Base-by-base conservation (phyloP, 164 flowering plant species). In the Umbilicus rupestris region DNA sequence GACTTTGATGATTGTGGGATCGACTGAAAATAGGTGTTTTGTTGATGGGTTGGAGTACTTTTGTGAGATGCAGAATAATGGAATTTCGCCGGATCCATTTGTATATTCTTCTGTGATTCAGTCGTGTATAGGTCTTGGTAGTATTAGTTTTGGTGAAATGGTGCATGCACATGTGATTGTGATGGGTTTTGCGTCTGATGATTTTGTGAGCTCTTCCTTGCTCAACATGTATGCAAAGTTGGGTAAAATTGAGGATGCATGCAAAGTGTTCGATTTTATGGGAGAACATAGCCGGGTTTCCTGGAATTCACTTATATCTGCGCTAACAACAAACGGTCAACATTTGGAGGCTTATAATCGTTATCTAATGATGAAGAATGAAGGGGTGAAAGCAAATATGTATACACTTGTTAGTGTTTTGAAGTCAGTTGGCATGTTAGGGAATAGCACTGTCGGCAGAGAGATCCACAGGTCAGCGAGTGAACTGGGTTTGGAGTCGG, bases 1-100 rank as follows among this genome's bases (percentile, higher is more conserved):
- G 89, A 87, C 86, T 2, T 80, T 75, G 52, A 80, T 87, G 83
- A 82, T 85, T 73, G 78, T 78, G 49, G 92, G 84, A n/a, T 78
- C 79, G 2, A 73, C 71, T 5, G 82, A 78, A 47, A 78, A 76
- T 64, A 79, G 76, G 47, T 59, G 64, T 22, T 79, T 69, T 62
- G 31, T 58, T 39, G 85, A 84, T 63, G 87, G 85, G 66, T 57
- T 81, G 19, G 33, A 64, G 39, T 82, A 66, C 33, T 82, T 81
- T 57, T 31, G 50, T 39, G 76, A 83, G 64, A 79, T 85, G 85
- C 60, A 20, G 70, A 35, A 35, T 24, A 2, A 42, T 71, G 89
- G 82, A 44, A 68, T 80, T 22, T 64, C 39, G 8, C 84, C 82
- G 0, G 90, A 85, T 68, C 73, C 77, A 47, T 84, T 81, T 58